Conservation (phyloP, 768 basidiomycete species). For the Termitomyces sp. region DNA sequence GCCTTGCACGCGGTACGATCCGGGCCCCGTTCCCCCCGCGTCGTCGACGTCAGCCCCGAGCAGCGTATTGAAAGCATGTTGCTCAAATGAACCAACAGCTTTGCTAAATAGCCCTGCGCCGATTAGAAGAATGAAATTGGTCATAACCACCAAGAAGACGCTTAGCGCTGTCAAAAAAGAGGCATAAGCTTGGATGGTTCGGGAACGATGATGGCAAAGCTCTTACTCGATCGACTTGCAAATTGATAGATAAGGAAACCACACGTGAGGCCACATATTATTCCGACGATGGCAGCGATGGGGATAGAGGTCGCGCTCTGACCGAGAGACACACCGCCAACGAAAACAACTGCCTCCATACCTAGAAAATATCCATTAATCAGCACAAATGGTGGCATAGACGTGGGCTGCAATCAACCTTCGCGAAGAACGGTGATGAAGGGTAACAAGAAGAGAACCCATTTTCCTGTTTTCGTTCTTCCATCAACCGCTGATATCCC, state of each 20-base stretch:
- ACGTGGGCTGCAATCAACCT: slow-evolving; percentile 35
- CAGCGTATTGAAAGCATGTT: slow-evolving; percentile 56
- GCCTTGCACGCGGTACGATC: slow-evolving; percentile 74
- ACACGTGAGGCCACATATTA: slow-evolving; percentile 69
- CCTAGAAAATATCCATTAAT: slow-evolving; percentile 29
- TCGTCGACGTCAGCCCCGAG: slow-evolving; percentile 77
- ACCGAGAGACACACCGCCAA: slow-evolving; percentile 88
- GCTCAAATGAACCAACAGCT: slow-evolving; percentile 68
- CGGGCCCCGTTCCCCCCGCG: slow-evolving; percentile 68
- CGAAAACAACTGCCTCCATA: slow-evolving; percentile 89
- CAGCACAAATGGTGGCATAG: not conserved
- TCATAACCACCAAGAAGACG: slow-evolving; percentile 88
- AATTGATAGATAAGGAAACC: slow-evolving; percentile 80
- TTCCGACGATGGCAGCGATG: slow-evolving; percentile 82
- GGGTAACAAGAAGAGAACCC: slow-evolving; percentile 86
- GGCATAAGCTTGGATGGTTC: not conserved
- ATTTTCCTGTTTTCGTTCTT: slow-evolving; percentile 58
- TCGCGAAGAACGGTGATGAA: slow-evolving; percentile 91
- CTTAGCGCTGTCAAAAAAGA: slow-evolving; percentile 50
- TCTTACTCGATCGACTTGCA: slow-evolving; percentile 65
- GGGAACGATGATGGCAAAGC: not conserved
- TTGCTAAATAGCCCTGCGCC: slow-evolving; percentile 91
- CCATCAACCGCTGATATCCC: slow-evolving; percentile 38
- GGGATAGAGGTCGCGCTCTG: slow-evolving; percentile 82
- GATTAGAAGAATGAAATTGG: slow-evolving; percentile 87